Percentiles rank a stretch among this genome's conserved stretches.
Evolutionary conservation across 176 grass and related monocot species (phyloP).

Genomic region (Carex littledalei): DNA sequence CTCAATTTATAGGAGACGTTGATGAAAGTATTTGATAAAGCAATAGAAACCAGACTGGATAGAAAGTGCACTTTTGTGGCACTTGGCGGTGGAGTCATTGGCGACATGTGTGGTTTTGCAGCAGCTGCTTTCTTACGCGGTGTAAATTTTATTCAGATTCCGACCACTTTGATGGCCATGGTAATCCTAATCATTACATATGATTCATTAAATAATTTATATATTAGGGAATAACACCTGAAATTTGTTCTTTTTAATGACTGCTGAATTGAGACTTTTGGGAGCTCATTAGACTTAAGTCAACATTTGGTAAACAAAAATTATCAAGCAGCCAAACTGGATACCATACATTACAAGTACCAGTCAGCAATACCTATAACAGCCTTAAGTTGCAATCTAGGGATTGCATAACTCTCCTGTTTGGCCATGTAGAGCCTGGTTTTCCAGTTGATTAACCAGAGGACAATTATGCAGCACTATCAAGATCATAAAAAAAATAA

Average conservation of each 20-base stretch:
- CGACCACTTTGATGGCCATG: constrained; percentile 93
- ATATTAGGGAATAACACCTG: not conserved
- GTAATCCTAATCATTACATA: constrained; percentile 31
- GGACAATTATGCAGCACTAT: not conserved
- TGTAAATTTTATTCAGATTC: constrained; percentile 99
- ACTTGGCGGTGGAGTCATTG: constrained; percentile 83
- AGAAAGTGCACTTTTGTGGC: constrained; percentile 78
- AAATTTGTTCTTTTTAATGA: not conserved
- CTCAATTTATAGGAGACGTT: constrained; percentile 49
- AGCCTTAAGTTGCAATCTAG: not conserved
- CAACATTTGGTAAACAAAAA: not conserved
- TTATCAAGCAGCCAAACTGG: not conserved
- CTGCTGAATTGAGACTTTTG: not conserved
- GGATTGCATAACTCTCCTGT: not conserved
- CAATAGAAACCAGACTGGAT: constrained; percentile 58
- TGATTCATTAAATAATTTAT: not conserved
- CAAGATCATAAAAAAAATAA: not conserved
- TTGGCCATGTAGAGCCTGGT: not conserved
- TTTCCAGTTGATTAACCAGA: not conserved
- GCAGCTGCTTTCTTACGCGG: constrained; percentile 76
- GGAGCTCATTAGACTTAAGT: not conserved
- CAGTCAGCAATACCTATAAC: not conserved
- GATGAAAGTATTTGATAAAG: constrained; percentile 95
- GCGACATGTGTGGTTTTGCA: constrained; percentile 91
- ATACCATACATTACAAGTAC: not conserved